Evolutionary conservation across 2,329 filamentous ascomycete species (phyloP).

Genomic region (Venturia aucupariae): DNA sequence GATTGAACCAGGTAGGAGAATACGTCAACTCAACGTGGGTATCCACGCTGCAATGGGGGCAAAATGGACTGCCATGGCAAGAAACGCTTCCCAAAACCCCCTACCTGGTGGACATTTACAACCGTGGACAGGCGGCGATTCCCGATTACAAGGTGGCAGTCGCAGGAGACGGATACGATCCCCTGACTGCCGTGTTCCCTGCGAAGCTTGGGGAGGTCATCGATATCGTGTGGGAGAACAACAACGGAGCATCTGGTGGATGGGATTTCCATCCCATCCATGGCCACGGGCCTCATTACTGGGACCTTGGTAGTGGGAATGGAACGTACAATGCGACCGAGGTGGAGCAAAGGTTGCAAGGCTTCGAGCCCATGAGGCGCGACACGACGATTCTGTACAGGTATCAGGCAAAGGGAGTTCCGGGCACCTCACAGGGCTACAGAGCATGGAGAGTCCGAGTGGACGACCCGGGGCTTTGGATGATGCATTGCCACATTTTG

Average conservation of each 20-base stretch:
- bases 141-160: constrained; percentile 45
- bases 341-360: constrained; percentile 37
- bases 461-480: constrained; percentile 46
- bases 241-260: constrained; percentile 27
- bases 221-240: constrained; percentile 43
- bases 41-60: constrained; percentile 18
- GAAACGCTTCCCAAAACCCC: constrained; percentile 26
- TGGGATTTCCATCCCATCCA: constrained; percentile 46
- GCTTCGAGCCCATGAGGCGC: constrained; percentile 32
- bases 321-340: constrained; percentile 42
- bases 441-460: constrained; percentile 51
- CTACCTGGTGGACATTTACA: constrained; percentile 45
- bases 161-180: constrained; percentile 46
- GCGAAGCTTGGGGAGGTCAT: constrained; percentile 48
- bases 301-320: constrained; percentile 44
- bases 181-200: constrained; percentile 40
- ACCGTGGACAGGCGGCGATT: constrained; percentile 35
- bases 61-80: constrained; percentile 20
- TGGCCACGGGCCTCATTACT: constrained; percentile 45
- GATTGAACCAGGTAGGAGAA: neutral
- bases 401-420: constrained; percentile 36
- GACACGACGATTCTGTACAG: constrained; percentile 48
- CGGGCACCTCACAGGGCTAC: constrained; percentile 45
- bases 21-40: neutral
- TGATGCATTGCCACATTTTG: constrained; percentile 53